These are phyloP conservation scores for Anaeromyces robustus DNA, from an alignment of 192 early-diverging fungal species.

Conservation along the genomic window DNA sequence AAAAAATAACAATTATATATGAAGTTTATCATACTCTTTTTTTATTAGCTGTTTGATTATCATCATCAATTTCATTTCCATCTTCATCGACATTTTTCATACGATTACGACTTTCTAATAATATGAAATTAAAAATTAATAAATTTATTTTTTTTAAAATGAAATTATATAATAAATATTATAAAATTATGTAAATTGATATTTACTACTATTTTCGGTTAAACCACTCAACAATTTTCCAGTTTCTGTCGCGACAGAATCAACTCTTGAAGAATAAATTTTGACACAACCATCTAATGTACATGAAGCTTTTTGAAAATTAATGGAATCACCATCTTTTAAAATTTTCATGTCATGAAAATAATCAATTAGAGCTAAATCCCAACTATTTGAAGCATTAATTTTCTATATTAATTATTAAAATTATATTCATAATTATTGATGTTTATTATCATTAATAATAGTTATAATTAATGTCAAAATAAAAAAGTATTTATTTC, in stretches of 20 bases:
- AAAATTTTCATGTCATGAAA: constrained; percentile 90
- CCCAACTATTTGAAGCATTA: constrained; percentile 86
- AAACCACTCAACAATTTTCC: constrained; percentile 77
- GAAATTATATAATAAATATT: no score
- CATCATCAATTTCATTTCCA: constrained; percentile 27
- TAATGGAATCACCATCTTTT: constrained; percentile 90
- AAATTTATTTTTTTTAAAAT: no score
- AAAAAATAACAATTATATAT: no score
- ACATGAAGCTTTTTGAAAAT: constrained; percentile 95
- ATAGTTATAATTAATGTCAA: no score
- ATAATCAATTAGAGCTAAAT: constrained; percentile 94
- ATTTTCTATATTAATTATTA: constrained; percentile 57
- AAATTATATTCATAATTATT: not conserved
- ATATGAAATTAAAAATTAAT: no score
- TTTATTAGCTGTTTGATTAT: not conserved
- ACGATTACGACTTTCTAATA: no score
- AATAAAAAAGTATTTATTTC: no score
- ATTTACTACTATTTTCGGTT: constrained; percentile 33
- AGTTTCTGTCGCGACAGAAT: constrained; percentile 86
- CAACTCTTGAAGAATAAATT: constrained; percentile 91
- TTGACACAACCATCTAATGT: constrained; percentile 94
- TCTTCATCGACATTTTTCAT: constrained; percentile 2
- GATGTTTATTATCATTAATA: not conserved
- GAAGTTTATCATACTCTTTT: not conserved
- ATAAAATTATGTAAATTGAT: not conserved